phyloP scores from a whole-genome alignment of 2,329 filamentous ascomycete species.

The Pestalotiopsis sp. region DNA sequence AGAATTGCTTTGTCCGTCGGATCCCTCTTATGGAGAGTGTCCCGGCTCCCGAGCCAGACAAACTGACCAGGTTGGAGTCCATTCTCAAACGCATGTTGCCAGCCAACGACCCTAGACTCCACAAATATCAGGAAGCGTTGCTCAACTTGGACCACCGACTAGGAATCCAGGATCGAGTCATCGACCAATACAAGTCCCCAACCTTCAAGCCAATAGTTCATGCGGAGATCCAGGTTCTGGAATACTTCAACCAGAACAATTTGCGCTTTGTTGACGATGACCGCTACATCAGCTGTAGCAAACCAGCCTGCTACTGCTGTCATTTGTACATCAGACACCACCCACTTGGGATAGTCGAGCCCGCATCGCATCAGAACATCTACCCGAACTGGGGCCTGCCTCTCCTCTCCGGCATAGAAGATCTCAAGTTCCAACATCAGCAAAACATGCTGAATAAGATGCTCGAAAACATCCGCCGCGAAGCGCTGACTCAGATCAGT shows the following conservation, averaged over 20 bases:
- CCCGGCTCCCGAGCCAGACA: constrained; percentile 24
- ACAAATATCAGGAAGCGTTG: constrained; percentile 17
- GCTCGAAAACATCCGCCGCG: constrained; percentile 20
- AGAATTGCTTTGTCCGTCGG: constrained; percentile 25
- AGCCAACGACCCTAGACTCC: constrained; percentile 11
- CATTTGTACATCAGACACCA: constrained; percentile 43
- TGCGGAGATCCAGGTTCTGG: constrained; percentile 47
- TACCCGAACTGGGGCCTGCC: constrained; percentile 41
- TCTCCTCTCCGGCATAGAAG: constrained; percentile 13
- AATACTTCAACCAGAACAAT: constrained; percentile 39
- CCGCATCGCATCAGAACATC: constrained; percentile 38
- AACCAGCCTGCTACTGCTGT: constrained; percentile 52
- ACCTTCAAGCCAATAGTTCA: constrained; percentile 36
- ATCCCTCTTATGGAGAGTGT: constrained; percentile 16
- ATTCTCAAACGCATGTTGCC: constrained; percentile 34
- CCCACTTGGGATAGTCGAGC: constrained; percentile 30
- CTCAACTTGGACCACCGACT: constrained; percentile 27
- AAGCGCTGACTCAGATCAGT: constrained; percentile 24
- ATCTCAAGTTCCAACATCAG: constrained; percentile 19
- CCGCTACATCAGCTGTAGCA: constrained; percentile 50
- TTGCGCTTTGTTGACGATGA: constrained; percentile 39
- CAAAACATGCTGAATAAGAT: constrained; percentile 25
- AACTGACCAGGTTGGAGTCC: constrained; percentile 26
- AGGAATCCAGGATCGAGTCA: constrained; percentile 23
- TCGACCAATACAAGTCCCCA: constrained; percentile 23